phyloP scores from a whole-genome alignment of 148 eudicot genomes.

The Camellia japonica region DNA sequence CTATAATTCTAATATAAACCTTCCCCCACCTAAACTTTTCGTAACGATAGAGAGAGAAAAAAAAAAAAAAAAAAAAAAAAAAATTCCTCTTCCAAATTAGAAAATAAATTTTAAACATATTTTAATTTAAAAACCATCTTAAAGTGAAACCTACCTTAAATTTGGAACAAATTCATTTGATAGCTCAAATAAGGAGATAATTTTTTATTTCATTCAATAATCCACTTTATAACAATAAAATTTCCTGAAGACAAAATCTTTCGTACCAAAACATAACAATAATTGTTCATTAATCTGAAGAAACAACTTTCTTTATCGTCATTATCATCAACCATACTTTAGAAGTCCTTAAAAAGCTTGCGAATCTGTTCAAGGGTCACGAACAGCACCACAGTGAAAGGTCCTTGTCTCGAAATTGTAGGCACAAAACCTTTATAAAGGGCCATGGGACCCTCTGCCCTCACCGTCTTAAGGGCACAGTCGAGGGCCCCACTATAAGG shows the following conservation, averaged over 20 bases:
- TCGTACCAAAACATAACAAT: background rate
- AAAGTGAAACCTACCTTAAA: no score
- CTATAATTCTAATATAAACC: no score
- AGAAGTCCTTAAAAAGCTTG: conserved; percentile 32
- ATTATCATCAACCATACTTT: background rate
- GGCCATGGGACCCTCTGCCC: conserved; percentile 35
- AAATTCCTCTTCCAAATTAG: no score
- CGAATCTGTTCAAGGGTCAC: conserved; percentile 42
- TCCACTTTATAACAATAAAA: no score
- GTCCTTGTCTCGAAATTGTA: conserved; percentile 40
- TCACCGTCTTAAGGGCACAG: conserved; percentile 36
- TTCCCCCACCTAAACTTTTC: no score
- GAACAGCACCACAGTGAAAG: conserved; percentile 40
- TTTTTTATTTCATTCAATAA: no score
- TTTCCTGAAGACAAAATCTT: background rate
- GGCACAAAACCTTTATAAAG: conserved; percentile 43
- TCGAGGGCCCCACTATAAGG: conserved; percentile 46
- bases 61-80: no score
- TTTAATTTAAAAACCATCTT: no score
- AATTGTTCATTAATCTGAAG: background rate
- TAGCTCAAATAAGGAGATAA: no score
- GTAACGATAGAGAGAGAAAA: no score
- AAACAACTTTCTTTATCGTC: background rate
- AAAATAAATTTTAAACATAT: no score
- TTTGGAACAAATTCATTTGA: no score